A percentile compares a stretch with the other conserved stretches of the same genome.
phyloP scores from a whole-genome alignment of 352 stramenopile species.

The Globisporangium orthogonon region DNA sequence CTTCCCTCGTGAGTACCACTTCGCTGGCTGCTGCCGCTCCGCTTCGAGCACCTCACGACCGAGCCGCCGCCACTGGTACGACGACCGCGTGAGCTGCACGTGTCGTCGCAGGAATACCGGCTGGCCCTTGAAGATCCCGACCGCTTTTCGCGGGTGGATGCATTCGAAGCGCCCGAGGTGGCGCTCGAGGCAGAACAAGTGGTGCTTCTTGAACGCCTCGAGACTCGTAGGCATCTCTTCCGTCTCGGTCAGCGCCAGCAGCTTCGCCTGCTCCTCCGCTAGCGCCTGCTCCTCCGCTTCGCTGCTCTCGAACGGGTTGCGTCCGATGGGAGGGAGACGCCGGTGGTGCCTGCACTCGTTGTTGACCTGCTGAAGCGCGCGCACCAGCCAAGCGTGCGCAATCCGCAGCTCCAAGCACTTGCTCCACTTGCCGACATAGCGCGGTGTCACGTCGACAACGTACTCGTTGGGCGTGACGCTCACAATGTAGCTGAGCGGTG shows the following conservation, averaged over 20 bases:
- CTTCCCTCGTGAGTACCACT: constrained; percentile 28
- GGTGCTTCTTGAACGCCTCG: constrained; percentile 73
- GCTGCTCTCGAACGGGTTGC: neutral
- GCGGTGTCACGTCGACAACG: constrained; percentile 55
- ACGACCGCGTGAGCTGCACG: constrained; percentile 46
- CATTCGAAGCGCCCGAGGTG: constrained; percentile 60
- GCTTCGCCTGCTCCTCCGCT: constrained; percentile 30
- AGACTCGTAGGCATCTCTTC: constrained; percentile 77
- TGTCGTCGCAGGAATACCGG: constrained; percentile 61
- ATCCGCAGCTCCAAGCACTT: constrained; percentile 46
- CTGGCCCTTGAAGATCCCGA: constrained; percentile 75
- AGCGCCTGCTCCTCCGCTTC: constrained; percentile 16
- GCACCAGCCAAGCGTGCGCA: constrained; percentile 44
- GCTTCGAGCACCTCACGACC: constrained; percentile 50
- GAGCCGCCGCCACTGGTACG: constrained; percentile 64
- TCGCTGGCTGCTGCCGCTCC: constrained; percentile 49
- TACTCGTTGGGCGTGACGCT: constrained; percentile 37
- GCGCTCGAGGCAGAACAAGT: constrained; percentile 71
- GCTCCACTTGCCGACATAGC: constrained; percentile 62
- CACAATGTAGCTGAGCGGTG: constrained; percentile 59
- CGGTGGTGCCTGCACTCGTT: neutral
- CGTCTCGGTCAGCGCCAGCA: constrained; percentile 19
- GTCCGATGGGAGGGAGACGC: neutral
- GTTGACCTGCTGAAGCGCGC: constrained; percentile 38
- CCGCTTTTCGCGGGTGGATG: constrained; percentile 57